These are phyloP conservation scores for Colletotrichum orbiculare DNA, from an alignment of 2,329 filamentous ascomycete species.

Conservation along the genomic window DNA sequence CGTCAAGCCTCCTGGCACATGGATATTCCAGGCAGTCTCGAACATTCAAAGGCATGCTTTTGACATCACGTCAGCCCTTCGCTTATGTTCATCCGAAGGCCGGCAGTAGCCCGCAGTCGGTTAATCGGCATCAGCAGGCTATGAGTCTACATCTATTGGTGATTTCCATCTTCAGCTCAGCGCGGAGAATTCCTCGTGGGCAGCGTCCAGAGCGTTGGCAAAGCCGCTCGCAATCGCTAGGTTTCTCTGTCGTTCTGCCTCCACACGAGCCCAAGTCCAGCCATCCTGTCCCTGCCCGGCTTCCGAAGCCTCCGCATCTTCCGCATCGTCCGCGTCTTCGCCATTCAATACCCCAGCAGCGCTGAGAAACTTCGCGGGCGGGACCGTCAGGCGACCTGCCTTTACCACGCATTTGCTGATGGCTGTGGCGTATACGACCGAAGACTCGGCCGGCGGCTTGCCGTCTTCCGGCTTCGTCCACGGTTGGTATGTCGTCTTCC, in stretches of 20 bases:
- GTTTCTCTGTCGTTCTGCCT: slow-evolving; percentile 22
- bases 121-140: no score
- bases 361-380: slow-evolving; percentile 60
- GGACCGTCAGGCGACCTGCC: slow-evolving; percentile 82
- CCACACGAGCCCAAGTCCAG: slow-evolving; percentile 30
- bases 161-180: slow-evolving; percentile 2
- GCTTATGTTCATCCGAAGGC: not conserved
- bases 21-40: no score
- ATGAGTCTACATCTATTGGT: no score
- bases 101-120: no score
- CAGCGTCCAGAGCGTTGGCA: slow-evolving; percentile 23
- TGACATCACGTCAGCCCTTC: slow-evolving; percentile 17
- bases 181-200: slow-evolving; percentile 20
- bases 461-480: slow-evolving; percentile 61
- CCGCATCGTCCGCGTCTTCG: not conserved
- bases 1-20: no score
- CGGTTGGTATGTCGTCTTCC: not conserved
- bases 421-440: slow-evolving; percentile 68
- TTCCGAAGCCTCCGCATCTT: not conserved
- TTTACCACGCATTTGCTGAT: slow-evolving; percentile 87
- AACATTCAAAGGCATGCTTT: no score
- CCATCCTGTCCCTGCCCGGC: not conserved
- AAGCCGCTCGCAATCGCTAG: slow-evolving; percentile 20
- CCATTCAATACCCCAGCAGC: slow-evolving; percentile 21
- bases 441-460: slow-evolving; percentile 41